Evolutionary conservation across 352 stramenopile species (phyloP), one percentile per base, ranked within the genome.

Genomic region (Phytophthora crassamura): DNA sequence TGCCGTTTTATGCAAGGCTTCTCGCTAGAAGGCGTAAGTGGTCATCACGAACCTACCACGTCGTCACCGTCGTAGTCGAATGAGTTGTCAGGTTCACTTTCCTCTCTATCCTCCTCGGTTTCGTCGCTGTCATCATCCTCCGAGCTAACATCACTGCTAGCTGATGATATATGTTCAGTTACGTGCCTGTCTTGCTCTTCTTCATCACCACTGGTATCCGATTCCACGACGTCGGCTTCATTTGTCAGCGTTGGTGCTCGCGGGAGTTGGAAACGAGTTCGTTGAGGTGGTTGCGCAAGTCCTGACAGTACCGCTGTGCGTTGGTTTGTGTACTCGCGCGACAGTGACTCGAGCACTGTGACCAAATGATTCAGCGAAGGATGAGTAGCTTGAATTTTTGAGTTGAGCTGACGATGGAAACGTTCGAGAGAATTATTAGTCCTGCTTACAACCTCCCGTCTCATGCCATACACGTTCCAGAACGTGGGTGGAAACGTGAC

Each of bases 321-420:
- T 15, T 47, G 38, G 3, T 4, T 6, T n/a, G 40, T 39, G 40
- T 59, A 59, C 15, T 59, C 51, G 5, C n/a, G 36, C 6, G 25
- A 12, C 3, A 59, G 38, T 10, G 7, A 9, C 32, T 41, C 38
- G 2, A 59, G 14, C 3, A 16, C 40, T 15, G 6, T 35, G 15
- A 59, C 39, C 5, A 59, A 59, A 9, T 22, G 8, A 10, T 40
- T 38, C 51, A 59, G 25, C 4, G 51, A 16, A 34, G 51, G 36
- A 28, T 59, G 38, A 20, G 25, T 36, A n/a, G 15, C 18, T 43
- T 33, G 25, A 22, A 50, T 50, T 12, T 20, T 48, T 28, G 35
- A n/a, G n/a, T 59, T 59, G 9, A 59, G 11, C 5, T 59, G 38
- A 15, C 30, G 25, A n/a, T 59, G 51, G 14, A 59, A 50, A 9